phyloP scores from a whole-genome alignment of 2,329 filamentous ascomycete genomes.

The Penicillium sp. region DNA sequence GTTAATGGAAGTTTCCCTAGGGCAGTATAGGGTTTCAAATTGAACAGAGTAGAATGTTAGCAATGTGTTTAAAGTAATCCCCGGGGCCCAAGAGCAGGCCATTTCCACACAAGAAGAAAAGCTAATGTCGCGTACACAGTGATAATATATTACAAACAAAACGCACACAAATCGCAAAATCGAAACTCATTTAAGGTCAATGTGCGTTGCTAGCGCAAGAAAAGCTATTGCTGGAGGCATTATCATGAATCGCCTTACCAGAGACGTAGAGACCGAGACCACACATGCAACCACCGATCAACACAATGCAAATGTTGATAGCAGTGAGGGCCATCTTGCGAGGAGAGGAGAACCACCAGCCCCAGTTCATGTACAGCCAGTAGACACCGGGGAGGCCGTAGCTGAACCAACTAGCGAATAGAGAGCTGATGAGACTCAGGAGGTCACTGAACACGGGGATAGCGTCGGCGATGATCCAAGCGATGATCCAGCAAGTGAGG shows the following conservation, averaged over 20 bases:
- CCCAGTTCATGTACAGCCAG: constrained; percentile 49
- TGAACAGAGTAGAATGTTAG: background rate
- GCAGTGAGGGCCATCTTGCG: constrained; percentile 45
- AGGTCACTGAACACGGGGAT: constrained; percentile 66
- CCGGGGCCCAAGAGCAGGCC: background rate
- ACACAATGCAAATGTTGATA: constrained; percentile 44
- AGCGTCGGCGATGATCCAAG: constrained; percentile 64
- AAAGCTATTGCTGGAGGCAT: constrained; percentile 35
- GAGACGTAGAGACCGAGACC: constrained; percentile 28
- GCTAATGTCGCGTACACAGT: background rate
- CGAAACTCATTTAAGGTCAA: background rate
- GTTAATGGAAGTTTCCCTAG: no score
- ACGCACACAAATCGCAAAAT: constrained; percentile 1
- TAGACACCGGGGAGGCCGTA: constrained; percentile 43
- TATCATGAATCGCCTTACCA: constrained; percentile 19
- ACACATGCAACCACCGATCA: constrained; percentile 28
- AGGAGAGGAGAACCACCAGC: constrained; percentile 38
- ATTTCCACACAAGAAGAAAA: background rate
- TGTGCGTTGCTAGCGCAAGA: constrained; percentile 36
- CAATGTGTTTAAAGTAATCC: background rate
- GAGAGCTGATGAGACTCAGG: constrained; percentile 52
- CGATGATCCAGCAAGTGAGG: constrained; percentile 53
- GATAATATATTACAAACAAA: constrained; percentile 1
- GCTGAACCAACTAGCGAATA: constrained; percentile 17
- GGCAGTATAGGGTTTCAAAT: background rate